phyloP scores from a whole-genome alignment of 179 eudicot genomes.

The Spergularia azorica region DNA sequence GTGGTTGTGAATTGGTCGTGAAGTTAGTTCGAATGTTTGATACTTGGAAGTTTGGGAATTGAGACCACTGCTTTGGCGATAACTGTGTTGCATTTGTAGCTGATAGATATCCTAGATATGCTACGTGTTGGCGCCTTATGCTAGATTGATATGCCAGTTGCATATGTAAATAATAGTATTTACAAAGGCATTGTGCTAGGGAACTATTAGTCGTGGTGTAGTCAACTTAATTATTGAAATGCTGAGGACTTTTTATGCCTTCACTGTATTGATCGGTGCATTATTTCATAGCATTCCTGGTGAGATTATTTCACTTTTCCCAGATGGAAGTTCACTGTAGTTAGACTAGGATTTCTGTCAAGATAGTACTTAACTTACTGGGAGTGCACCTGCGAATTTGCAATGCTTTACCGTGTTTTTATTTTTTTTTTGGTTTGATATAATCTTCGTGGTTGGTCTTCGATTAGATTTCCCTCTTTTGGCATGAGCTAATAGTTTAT shows the following conservation, averaged over 20 bases:
- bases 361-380: neutral
- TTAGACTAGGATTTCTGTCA: neutral
- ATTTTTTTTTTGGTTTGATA: neutral
- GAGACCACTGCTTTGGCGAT: neutral
- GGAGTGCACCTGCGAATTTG: neutral
- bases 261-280: too few relatives aligned
- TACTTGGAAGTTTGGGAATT: too few relatives aligned
- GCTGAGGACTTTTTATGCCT: too few relatives aligned
- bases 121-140: neutral
- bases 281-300: too few relatives aligned
- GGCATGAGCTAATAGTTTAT: neutral
- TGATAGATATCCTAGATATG: neutral
- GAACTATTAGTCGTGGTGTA: too few relatives aligned
- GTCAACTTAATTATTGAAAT: too few relatives aligned
- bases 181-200: neutral
- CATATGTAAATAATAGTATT: neutral
- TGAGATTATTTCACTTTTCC: too few relatives aligned
- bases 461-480: neutral
- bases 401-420: neutral
- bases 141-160: neutral
- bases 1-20: neutral
- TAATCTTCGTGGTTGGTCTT: neutral
- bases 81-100: neutral
- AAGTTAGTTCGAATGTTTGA: neutral
- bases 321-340: neutral